Conservation (phyloP, 140 eudicot species). For the Senecio squalidus region DNA sequence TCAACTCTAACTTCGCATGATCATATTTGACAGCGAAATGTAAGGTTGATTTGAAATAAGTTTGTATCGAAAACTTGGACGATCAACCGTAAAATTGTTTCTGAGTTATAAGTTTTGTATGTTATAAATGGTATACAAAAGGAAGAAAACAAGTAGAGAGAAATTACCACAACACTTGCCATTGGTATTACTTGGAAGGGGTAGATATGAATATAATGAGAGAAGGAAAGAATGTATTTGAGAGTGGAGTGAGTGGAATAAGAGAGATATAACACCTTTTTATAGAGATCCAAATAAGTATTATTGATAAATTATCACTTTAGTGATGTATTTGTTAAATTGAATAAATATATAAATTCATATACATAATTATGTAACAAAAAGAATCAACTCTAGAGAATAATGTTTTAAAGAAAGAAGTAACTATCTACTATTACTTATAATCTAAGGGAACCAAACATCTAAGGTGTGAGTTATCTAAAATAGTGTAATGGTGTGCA, state of each 20-base stretch:
- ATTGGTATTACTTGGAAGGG: constrained; percentile 17
- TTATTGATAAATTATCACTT: background rate
- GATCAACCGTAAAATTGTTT: background rate
- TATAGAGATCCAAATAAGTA: constrained; percentile 13
- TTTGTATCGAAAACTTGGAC: no score
- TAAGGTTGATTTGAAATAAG: no score
- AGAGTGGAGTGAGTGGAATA: constrained; percentile 22
- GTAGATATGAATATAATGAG: background rate
- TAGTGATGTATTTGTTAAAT: background rate
- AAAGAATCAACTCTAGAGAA: background rate
- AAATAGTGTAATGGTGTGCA: no score
- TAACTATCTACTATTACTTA: no score
- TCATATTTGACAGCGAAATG: no score
- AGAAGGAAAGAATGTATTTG: constrained; percentile 10
- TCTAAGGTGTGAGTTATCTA: no score
- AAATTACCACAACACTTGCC: constrained; percentile 31
- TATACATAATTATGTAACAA: background rate
- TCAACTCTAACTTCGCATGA: background rate
- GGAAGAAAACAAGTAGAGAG: background rate
- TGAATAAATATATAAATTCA: background rate
- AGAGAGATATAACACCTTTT: constrained; percentile 17
- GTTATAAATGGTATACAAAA: background rate
- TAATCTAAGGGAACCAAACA: no score
- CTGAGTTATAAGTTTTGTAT: background rate
- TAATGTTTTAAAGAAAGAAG: no score